A percentile compares a stretch with the other conserved stretches of the same genome.
These are phyloP conservation scores for Sarocladiaceae sp. DNA, from an alignment of 2,329 filamentous ascomycete genomes.

Conservation along the genomic window DNA sequence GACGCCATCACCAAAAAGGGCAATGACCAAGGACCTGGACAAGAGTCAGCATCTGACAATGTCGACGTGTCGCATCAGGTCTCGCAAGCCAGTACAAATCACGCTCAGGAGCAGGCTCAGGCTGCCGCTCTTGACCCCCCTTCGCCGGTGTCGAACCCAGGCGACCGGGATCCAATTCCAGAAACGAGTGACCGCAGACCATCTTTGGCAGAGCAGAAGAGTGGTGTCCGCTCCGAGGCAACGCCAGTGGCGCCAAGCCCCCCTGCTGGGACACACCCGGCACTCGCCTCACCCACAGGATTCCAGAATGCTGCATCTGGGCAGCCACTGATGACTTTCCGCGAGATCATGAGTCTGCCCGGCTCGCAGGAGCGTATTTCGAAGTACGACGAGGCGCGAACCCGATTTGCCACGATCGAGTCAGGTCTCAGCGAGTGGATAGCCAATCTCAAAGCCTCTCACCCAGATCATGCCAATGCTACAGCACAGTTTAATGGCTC, in stretches of 20 bases:
- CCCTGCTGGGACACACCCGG: neutral
- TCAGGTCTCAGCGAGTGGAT: constrained; percentile 65
- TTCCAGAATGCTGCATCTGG: neutral
- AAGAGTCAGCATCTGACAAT: neutral
- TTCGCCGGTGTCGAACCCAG: constrained; percentile 35
- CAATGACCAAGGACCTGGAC: neutral
- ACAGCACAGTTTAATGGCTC: constrained; percentile 22
- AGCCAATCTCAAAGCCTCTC: constrained; percentile 32
- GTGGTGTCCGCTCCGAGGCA: neutral
- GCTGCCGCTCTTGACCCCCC: constrained; percentile 28
- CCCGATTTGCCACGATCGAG: constrained; percentile 64
- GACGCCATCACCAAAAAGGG: too few relatives aligned
- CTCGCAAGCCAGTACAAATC: constrained; percentile 24
- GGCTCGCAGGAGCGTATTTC: constrained; percentile 62
- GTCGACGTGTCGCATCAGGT: constrained; percentile 25
- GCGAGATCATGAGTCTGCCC: constrained; percentile 68
- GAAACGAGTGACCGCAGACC: neutral
- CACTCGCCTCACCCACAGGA: neutral
- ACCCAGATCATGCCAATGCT: constrained; percentile 41
- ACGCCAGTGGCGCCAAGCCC: constrained; percentile 3
- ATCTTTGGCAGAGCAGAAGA: constrained; percentile 4
- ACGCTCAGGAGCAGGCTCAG: constrained; percentile 1
- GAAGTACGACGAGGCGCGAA: constrained; percentile 66
- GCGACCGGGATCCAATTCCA: constrained; percentile 16
- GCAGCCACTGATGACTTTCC: constrained; percentile 51